Conservation (phyloP, 2,329 filamentous ascomycete species). For the Colletotrichum sidae region DNA sequence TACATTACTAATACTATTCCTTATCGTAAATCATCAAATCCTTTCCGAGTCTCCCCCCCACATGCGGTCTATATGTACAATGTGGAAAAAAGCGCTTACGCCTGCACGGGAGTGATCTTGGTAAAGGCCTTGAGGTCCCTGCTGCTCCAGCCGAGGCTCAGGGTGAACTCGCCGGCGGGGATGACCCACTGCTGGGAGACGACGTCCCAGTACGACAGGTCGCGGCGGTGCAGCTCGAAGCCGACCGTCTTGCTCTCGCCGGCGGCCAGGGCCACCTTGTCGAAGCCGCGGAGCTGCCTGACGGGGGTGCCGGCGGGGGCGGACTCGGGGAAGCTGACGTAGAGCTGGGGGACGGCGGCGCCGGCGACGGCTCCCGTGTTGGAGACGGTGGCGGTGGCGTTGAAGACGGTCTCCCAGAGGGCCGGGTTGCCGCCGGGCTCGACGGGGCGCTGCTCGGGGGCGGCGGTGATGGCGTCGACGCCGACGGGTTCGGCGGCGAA, state of each 20-base stretch:
- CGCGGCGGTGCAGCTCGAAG: slow-evolving; percentile 60
- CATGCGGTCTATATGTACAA: background rate
- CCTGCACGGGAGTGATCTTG: slow-evolving; percentile 31
- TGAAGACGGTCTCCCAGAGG: slow-evolving; percentile 64
- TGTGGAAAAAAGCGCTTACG: slow-evolving; percentile 10
- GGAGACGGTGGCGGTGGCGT: slow-evolving; percentile 57
- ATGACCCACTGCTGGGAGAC: slow-evolving; percentile 56
- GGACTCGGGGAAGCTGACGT: slow-evolving; percentile 57
- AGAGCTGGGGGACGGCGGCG: slow-evolving; percentile 66
- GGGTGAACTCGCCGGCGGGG: slow-evolving; percentile 45
- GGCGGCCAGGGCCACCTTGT: slow-evolving; percentile 57
- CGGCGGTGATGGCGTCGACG: slow-evolving; percentile 43
- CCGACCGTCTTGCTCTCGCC: slow-evolving; percentile 53
- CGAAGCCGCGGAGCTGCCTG: slow-evolving; percentile 62
- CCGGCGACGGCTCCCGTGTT: slow-evolving; percentile 64
- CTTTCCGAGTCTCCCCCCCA: background rate
- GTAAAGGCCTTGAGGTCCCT: slow-evolving; percentile 34
- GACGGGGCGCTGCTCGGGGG: slow-evolving; percentile 43
- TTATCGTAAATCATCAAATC: slow-evolving; percentile 23
- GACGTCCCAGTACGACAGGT: slow-evolving; percentile 62
- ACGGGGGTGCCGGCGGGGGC: slow-evolving; percentile 58
- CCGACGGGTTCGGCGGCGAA: slow-evolving; percentile 39
- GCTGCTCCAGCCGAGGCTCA: slow-evolving; percentile 48
- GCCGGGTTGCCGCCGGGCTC: slow-evolving; percentile 67
- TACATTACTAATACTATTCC: slow-evolving; percentile 34